phyloP scores from a whole-genome alignment of 352 stramenopile genomes.

The Globisporangium parvum region DNA sequence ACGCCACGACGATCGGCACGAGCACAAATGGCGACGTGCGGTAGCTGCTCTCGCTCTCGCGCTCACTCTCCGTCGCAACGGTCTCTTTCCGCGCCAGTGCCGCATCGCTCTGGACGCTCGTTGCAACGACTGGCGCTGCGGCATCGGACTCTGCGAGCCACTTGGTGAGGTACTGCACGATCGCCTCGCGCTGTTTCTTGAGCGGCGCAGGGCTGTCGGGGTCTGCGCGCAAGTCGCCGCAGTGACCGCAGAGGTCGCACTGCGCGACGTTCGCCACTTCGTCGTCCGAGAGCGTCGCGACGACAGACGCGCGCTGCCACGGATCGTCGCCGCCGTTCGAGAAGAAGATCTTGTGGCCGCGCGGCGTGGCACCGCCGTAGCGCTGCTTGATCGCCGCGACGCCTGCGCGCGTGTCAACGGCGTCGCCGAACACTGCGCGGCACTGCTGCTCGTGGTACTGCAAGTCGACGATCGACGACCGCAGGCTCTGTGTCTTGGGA shows the following conservation, averaged over 20 bases:
- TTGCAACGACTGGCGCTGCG: constrained; percentile 1
- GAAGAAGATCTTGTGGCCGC: constrained; percentile 79
- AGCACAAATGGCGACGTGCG: constrained; percentile 59
- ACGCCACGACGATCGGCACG: constrained; percentile 54
- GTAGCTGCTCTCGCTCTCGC: constrained; percentile 14
- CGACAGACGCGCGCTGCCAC: constrained; percentile 77
- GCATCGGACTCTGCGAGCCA: constrained; percentile 30
- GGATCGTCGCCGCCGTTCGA: constrained; percentile 80
- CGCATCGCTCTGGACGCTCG: constrained; percentile 14
- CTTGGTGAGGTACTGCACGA: constrained; percentile 55
- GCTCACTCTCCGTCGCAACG: not conserved
- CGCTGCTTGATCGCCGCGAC: constrained; percentile 56
- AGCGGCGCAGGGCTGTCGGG: constrained; percentile 43
- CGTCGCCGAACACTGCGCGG: constrained; percentile 59
- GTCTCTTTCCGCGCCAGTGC: constrained; percentile 1
- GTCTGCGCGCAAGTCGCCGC: constrained; percentile 52
- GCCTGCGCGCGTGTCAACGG: constrained; percentile 46
- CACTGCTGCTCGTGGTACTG: constrained; percentile 82
- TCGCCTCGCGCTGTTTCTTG: constrained; percentile 63
- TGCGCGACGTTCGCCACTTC: constrained; percentile 61
- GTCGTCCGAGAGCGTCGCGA: constrained; percentile 47
- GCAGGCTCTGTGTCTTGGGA: constrained; percentile 47
- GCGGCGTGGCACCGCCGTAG: constrained; percentile 70
- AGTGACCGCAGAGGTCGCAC: constrained; percentile 82
- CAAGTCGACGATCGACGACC: constrained; percentile 58